Evolutionary conservation across 345 rosid species (phyloP).

Genomic region (Trapa bicornis): DNA sequence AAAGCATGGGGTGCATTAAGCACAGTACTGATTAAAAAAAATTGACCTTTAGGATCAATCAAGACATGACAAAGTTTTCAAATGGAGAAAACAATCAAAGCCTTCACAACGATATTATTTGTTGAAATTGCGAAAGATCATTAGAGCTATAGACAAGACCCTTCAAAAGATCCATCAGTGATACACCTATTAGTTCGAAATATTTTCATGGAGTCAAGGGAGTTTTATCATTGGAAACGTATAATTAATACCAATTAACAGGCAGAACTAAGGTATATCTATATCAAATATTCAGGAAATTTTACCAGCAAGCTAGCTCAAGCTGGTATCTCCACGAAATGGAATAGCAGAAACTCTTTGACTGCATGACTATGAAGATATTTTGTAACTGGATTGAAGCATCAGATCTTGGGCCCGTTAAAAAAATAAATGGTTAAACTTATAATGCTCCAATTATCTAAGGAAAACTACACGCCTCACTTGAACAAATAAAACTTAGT

Average conservation of each 20-base stretch:
- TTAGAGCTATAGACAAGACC: not conserved
- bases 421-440: not conserved
- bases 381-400: constrained; percentile 1
- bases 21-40: not conserved
- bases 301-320: constrained; percentile 7
- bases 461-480: not conserved
- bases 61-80: not conserved
- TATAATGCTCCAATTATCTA: constrained; percentile 1
- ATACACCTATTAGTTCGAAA: not conserved
- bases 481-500: not conserved
- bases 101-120: not conserved
- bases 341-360: constrained; percentile 1
- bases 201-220: not conserved
- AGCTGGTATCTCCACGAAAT: constrained; percentile 4
- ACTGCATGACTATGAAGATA: not conserved
- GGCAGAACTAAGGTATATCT: not conserved
- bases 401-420: constrained; percentile 1
- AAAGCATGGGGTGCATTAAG: not conserved
- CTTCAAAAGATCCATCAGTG: not conserved
- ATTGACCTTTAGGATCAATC: not conserved
- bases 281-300: constrained; percentile 1
- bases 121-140: not conserved
- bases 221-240: not conserved
- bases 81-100: not conserved
- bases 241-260: not conserved